Conservation (phyloP, 768 basidiomycete species). For the Termitomyces titanicus region DNA sequence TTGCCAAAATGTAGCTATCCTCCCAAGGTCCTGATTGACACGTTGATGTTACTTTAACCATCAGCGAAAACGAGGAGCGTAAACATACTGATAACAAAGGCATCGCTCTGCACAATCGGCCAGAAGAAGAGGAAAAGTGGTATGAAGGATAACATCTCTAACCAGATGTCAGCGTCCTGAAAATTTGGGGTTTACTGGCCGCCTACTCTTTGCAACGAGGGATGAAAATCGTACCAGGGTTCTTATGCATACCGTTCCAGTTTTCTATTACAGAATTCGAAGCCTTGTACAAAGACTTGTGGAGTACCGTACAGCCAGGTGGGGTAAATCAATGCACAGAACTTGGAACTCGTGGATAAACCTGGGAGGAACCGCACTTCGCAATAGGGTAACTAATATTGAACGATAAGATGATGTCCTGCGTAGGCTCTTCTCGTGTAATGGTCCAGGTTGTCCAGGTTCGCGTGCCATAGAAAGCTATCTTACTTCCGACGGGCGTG, state of each 20-base stretch:
- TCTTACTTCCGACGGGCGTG: too few species aligned
- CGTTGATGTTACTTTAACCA: neutral
- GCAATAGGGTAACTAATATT: too few species aligned
- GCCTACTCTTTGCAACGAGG: neutral
- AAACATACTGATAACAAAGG: constrained; percentile 6
- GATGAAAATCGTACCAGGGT: too few species aligned
- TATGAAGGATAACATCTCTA: neutral
- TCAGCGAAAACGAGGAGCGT: neutral
- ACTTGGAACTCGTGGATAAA: too few species aligned
- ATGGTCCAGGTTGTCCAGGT: too few species aligned
- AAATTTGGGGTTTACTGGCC: neutral
- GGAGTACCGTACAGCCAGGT: too few species aligned
- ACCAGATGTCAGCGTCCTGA: neutral
- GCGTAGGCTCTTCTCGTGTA: too few species aligned
- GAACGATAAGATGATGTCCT: too few species aligned
- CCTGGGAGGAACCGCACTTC: too few species aligned
- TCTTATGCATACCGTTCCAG: neutral
- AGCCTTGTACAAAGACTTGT: too few species aligned
- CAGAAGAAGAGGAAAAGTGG: neutral
- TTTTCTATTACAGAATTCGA: neutral
- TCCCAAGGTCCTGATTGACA: constrained; percentile 38
- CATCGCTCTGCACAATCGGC: neutral
- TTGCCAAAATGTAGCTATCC: constrained; percentile 37
- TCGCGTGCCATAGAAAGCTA: too few species aligned
- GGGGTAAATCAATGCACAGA: too few species aligned